phyloP scores from a whole-genome alignment of 2,329 filamentous ascomycete genomes.

The Hypoxylon sp. region DNA sequence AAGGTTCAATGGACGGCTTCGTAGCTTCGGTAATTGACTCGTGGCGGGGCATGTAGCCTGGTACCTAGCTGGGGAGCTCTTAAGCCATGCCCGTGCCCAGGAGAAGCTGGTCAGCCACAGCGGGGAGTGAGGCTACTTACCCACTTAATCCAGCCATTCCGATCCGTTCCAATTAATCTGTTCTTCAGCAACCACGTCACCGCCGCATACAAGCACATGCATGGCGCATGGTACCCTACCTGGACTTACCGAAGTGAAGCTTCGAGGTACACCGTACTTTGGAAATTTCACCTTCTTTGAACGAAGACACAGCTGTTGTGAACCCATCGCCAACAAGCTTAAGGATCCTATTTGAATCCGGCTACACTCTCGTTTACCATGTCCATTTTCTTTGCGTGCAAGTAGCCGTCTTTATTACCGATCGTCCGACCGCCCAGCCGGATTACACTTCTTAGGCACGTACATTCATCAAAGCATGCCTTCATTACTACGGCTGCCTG shows the following conservation, averaged over 20 bases:
- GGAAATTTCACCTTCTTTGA: constrained; percentile 11
- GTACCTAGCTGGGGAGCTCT: too few species aligned
- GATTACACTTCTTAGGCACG: constrained; percentile 30
- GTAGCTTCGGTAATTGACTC: constrained; percentile 2
- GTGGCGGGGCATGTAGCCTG: constrained; percentile 16
- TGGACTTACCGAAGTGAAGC: constrained; percentile 20
- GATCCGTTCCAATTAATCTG: constrained; percentile 37
- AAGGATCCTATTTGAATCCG: constrained; percentile 36
- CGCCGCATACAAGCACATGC: constrained; percentile 43
- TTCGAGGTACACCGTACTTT: constrained; percentile 29
- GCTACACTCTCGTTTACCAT: constrained; percentile 34
- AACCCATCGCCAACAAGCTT: constrained; percentile 26
- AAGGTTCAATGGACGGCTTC: constrained; percentile 9
- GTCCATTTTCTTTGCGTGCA: constrained; percentile 35
- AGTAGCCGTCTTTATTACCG: constrained; percentile 37
- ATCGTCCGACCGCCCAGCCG: constrained; percentile 27
- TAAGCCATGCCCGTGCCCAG: too few species aligned
- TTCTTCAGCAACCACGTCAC: constrained; percentile 44
- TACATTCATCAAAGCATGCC: constrained; percentile 39
- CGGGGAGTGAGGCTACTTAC: constrained; percentile 25
- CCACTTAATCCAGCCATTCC: constrained; percentile 32
- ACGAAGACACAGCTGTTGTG: constrained; percentile 29
- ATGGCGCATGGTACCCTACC: constrained; percentile 40
- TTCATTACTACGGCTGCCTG: constrained; percentile 34
- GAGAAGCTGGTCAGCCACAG: constrained; percentile 26